phyloP scores from a whole-genome alignment of 192 early-diverging fungal genomes.

The Entomortierella parvispora region DNA sequence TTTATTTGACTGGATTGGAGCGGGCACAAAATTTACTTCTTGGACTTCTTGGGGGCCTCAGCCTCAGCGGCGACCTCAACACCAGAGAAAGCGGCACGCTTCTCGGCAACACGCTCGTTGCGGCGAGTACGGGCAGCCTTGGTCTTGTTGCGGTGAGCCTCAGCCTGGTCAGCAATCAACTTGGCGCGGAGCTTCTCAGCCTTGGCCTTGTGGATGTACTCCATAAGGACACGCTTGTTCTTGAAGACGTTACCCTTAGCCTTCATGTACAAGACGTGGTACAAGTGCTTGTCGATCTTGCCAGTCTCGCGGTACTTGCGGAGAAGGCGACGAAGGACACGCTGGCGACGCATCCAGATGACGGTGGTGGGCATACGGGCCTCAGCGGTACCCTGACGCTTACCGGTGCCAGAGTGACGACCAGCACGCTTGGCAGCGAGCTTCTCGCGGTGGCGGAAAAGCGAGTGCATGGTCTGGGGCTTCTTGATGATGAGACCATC shows the following conservation, averaged over 20 bases:
- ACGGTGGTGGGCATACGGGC: slow-evolving; percentile 96
- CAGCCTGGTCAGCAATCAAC: slow-evolving; percentile 94
- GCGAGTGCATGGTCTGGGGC: slow-evolving; percentile 87
- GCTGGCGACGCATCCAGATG: slow-evolving; percentile 98
- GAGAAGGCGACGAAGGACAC: slow-evolving; percentile 94
- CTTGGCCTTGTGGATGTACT: slow-evolving; percentile 99
- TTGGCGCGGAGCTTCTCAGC: slow-evolving; percentile 95
- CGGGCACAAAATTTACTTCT: slow-evolving; percentile 44
- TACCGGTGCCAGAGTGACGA: slow-evolving; percentile 95
- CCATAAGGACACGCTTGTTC: slow-evolving; percentile 99
- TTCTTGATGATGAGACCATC: slow-evolving; percentile 97
- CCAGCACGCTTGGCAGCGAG: slow-evolving; percentile 95
- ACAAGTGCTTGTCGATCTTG: slow-evolving; percentile 98
- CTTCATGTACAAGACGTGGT: slow-evolving; percentile 96
- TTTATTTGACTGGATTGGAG: slow-evolving; percentile 18
- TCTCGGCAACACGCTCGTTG: slow-evolving; percentile 83
- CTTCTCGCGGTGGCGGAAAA: slow-evolving; percentile 93
- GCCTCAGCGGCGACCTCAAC: slow-evolving; percentile 29
- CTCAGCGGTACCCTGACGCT: slow-evolving; percentile 94
- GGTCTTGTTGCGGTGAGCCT: slow-evolving; percentile 96
- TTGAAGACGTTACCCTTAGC: slow-evolving; percentile 99
- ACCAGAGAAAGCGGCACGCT: slow-evolving; percentile 84
- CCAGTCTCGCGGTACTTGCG: slow-evolving; percentile 97
- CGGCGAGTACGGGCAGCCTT: slow-evolving; percentile 96
- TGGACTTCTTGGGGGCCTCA: slow-evolving; percentile 44